Base-by-base conservation (phyloP, 768 basidiomycete genomes). In the Tephrocybe sp. region DNA sequence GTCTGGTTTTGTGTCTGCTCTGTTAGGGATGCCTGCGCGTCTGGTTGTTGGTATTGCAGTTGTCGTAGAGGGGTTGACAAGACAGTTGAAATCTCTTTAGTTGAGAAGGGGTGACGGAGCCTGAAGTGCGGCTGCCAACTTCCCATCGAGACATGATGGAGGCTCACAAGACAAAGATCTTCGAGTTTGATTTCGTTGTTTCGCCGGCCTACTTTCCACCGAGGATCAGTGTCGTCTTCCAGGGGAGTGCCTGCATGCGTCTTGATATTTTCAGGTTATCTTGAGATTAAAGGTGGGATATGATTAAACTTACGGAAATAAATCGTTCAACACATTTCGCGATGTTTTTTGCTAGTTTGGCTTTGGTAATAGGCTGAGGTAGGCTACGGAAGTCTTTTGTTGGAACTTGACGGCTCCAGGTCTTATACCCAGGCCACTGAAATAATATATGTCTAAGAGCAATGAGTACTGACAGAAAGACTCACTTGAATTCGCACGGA, bases 61-160 rank as follows among this genome's bases (percentile, higher is more conserved):
- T n/a, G n/a, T n/a, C n/a, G n/a, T n/a, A n/a, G n/a, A n/a, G n/a
- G n/a, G n/a, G n/a, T n/a, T n/a, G n/a, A n/a, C n/a, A n/a, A n/a
- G n/a, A n/a, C n/a, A n/a, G n/a, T n/a, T n/a, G n/a, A n/a, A n/a
- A n/a, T n/a, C n/a, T n/a, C n/a, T n/a, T n/a, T n/a, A n/a, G n/a
- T n/a, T n/a, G n/a, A n/a, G n/a, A n/a, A n/a, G n/a, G 76, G 76
- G 18, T 72, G 75, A 33, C 71, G 65, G 30, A 90, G 73, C 62
- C 86, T 78, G 37, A 90, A 68, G 50, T 90, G 87, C 18, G 88
- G 86, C 53, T 91, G 88, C 88, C 88, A 91, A 50, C 83, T 85
- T 10, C 89, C 88, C 68, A 88, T 81, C 11, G 88, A 89, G 45
- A 90, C 87, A 57, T 91, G 89, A 67, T 90, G 88, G 47, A 90